phyloP scores from a whole-genome alignment of 257 asterid species.

The Cynanchum wilfordii region DNA sequence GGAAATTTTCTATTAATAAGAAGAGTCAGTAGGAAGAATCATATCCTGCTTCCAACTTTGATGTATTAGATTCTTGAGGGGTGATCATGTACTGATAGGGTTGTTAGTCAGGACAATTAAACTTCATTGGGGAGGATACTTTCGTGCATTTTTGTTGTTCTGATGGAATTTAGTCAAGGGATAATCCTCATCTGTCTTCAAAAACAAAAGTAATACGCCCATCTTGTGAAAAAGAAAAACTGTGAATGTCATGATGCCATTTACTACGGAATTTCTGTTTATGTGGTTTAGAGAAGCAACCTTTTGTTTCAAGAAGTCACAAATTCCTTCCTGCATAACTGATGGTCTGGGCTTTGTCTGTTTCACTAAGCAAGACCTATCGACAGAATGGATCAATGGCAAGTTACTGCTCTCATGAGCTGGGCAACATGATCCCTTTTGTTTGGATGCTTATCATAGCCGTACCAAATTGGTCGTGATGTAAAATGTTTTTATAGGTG shows the following conservation, averaged over 20 bases:
- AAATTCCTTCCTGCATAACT: background rate
- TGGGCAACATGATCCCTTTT: background rate
- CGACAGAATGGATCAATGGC: background rate
- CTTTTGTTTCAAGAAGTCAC: background rate
- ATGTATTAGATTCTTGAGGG: background rate
- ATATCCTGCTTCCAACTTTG: background rate
- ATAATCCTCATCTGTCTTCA: background rate
- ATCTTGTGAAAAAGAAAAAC: background rate
- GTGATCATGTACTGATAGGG: background rate
- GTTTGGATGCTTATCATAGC: background rate
- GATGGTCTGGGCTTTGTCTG: background rate
- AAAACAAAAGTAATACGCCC: background rate
- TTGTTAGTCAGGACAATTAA: background rate
- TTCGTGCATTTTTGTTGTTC: background rate
- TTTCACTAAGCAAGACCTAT: background rate
- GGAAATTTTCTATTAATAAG: background rate
- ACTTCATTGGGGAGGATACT: background rate
- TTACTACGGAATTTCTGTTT: background rate
- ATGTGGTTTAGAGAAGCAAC: no score
- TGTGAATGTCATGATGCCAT: background rate
- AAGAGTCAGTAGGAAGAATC: background rate
- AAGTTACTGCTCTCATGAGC: background rate
- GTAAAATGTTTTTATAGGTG: background rate
- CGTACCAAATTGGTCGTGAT: background rate
- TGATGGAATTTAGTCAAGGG: background rate